A percentile compares a stretch with the other conserved stretches of the same genome.
Evolutionary conservation across 176 grass and related monocot genomes (phyloP).

Genomic region (Bromus sterilis): DNA sequence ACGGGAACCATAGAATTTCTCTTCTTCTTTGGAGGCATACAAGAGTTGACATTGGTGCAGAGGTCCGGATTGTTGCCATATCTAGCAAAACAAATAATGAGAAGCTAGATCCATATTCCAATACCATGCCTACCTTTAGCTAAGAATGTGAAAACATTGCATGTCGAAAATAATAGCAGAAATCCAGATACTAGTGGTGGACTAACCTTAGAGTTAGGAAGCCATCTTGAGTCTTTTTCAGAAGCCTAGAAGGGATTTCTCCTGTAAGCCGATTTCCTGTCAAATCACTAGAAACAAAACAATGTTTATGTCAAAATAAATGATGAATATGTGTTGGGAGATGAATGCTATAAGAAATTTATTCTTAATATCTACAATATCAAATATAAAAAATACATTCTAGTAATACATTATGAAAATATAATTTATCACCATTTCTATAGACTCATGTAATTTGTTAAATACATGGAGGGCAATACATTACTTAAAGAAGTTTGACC

Average conservation of each 20-base stretch:
- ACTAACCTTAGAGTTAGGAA: slow-evolving; percentile 26
- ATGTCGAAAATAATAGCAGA: too few species aligned
- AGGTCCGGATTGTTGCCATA: slow-evolving; percentile 19
- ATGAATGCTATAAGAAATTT: too few species aligned
- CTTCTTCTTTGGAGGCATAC: slow-evolving; percentile 12
- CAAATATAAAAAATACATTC: too few species aligned
- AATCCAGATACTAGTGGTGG: background rate
- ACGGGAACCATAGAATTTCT: slow-evolving; percentile 7
- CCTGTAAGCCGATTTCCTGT: slow-evolving; percentile 29
- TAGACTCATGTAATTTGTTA: too few species aligned
- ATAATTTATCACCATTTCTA: too few species aligned
- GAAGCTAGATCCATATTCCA: background rate
- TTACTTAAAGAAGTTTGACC: too few species aligned
- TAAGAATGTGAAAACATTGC: background rate
- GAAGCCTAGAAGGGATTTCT: slow-evolving; percentile 30
- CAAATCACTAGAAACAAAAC: slow-evolving; percentile 36
- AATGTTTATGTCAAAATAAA: background rate
- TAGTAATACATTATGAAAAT: too few species aligned
- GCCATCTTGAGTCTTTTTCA: slow-evolving; percentile 31
- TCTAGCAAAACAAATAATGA: background rate
- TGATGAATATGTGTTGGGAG: too few species aligned
- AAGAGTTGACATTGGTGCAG: slow-evolving; percentile 27
- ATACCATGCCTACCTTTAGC: background rate
- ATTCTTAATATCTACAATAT: too few species aligned
- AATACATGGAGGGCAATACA: too few species aligned